Evolutionary conservation across 495 filamentous ascomycete species (phyloP).

Genomic region (Chaetomium tenue): DNA sequence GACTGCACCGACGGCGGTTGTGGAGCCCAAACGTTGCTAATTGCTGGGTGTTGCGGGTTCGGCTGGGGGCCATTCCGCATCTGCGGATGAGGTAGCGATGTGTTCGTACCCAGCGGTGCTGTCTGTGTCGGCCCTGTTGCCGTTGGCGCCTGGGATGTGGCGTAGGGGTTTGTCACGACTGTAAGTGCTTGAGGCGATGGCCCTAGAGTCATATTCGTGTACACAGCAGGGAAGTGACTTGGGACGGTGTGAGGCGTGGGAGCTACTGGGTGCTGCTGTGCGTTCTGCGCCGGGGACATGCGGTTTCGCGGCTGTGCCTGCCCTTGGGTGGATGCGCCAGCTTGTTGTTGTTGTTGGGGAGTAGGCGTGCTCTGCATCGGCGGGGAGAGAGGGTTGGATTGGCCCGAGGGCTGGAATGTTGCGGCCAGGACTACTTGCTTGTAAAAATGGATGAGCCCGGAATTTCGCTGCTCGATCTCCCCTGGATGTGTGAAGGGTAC

Average conservation of each 20-base stretch:
- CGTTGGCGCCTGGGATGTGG: background rate
- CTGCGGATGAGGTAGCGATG: background rate
- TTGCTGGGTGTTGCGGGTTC: background rate
- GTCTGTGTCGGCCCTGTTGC: background rate
- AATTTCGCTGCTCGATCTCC: constrained; percentile 22
- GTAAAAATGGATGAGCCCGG: constrained; percentile 18
- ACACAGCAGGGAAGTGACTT: background rate
- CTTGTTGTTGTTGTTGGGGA: constrained; percentile 19
- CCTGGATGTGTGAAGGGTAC: background rate
- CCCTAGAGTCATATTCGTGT: background rate
- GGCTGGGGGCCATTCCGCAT: background rate
- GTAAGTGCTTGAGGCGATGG: background rate
- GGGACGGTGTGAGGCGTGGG: background rate
- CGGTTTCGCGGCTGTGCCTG: no score
- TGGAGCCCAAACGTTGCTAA: background rate
- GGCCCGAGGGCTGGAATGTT: background rate
- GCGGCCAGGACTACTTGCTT: constrained; percentile 1
- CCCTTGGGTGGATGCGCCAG: background rate
- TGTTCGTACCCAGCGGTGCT: background rate
- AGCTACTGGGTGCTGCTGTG: constrained; percentile 3
- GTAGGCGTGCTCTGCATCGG: background rate
- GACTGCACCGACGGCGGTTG: background rate
- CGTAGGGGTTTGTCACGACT: background rate
- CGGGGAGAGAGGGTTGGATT: constrained; percentile 8
- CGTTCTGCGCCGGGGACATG: background rate